phyloP scores from a whole-genome alignment of 2,329 filamentous ascomycete species.

The Xylariaceae sp. region DNA sequence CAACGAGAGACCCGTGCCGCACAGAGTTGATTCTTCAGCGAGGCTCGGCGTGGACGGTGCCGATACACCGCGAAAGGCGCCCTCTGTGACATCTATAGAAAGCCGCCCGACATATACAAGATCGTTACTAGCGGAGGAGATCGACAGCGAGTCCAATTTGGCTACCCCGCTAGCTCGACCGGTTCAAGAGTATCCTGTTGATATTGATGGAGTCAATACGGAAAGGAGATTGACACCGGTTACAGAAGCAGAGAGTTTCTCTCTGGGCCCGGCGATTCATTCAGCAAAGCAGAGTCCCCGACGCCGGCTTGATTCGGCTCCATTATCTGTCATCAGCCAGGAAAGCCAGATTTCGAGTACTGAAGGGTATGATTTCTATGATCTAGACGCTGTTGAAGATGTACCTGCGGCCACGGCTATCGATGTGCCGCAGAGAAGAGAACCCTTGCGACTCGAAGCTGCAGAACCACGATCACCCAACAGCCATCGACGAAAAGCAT shows the following conservation, averaged over 20 bases:
- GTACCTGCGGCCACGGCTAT: slow-evolving; percentile 47
- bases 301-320: slow-evolving; percentile 46
- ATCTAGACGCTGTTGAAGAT: slow-evolving; percentile 44
- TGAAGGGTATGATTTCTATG: slow-evolving; percentile 65
- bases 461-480: slow-evolving; percentile 30
- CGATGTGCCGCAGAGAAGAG: slow-evolving; percentile 46
- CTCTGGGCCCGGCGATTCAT: slow-evolving; percentile 45
- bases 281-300: slow-evolving; percentile 35
- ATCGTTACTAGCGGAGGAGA: slow-evolving; percentile 51
- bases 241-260: slow-evolving; percentile 48
- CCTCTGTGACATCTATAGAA: slow-evolving; percentile 33
- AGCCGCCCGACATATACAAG: slow-evolving; percentile 31
- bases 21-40: slow-evolving; percentile 17
- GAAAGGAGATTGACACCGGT: slow-evolving; percentile 44
- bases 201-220: slow-evolving; percentile 27
- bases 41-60: slow-evolving; percentile 15
- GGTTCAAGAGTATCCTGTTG: slow-evolving; percentile 34
- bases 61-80: slow-evolving; percentile 23
- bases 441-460: slow-evolving; percentile 35
- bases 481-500: slow-evolving; percentile 25
- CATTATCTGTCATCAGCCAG: slow-evolving; percentile 49
- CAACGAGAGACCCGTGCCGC: slow-evolving; percentile 12
- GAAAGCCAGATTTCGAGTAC: slow-evolving; percentile 50
- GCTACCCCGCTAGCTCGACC: slow-evolving; percentile 57
- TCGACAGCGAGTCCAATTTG: slow-evolving; percentile 61